Evolutionary conservation across 192 early-diverging fungal species (phyloP).

Genomic region (Dimargaris verticillata): DNA sequence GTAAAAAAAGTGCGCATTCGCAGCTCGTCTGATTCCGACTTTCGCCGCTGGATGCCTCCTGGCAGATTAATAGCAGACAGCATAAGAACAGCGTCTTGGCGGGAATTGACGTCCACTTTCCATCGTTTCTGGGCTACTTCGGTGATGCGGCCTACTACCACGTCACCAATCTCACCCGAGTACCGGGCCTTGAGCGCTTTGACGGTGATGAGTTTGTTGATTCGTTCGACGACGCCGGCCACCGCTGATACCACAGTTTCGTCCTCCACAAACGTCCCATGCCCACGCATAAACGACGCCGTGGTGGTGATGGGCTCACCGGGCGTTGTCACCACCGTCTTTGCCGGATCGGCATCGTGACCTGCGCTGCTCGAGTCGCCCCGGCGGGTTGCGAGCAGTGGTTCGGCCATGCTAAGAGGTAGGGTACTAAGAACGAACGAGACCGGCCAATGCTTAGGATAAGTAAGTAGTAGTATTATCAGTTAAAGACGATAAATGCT

Average conservation of each 20-base stretch:
- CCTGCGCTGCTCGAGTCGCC: no score
- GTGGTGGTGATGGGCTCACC: constrained; percentile 5
- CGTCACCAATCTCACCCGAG: constrained; percentile 87
- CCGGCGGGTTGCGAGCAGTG: no score
- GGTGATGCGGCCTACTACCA: constrained; percentile 86
- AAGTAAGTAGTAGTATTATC: no score
- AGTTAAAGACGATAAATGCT: no score
- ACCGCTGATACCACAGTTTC: constrained; percentile 65
- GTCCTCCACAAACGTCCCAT: constrained; percentile 71
- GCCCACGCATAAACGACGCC: constrained; percentile 28
- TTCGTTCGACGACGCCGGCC: constrained; percentile 78
- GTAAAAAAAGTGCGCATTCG: constrained; percentile 90
- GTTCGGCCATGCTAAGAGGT: no score
- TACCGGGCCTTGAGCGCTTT: constrained; percentile 75
- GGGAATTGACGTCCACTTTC: constrained; percentile 81
- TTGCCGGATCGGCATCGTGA: no score
- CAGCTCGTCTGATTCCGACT: constrained; percentile 89
- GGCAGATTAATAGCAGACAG: constrained; percentile 87
- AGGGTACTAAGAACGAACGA: no score
- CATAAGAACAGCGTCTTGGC: constrained; percentile 71
- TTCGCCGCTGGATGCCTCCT: constrained; percentile 85
- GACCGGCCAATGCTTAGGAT: no score
- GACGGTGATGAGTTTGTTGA: constrained; percentile 92
- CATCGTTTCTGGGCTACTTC: constrained; percentile 83
- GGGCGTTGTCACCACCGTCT: no score